Base-by-base conservation (phyloP, 1,284 basidiomycete species). In the Trametes polyzona region DNA sequence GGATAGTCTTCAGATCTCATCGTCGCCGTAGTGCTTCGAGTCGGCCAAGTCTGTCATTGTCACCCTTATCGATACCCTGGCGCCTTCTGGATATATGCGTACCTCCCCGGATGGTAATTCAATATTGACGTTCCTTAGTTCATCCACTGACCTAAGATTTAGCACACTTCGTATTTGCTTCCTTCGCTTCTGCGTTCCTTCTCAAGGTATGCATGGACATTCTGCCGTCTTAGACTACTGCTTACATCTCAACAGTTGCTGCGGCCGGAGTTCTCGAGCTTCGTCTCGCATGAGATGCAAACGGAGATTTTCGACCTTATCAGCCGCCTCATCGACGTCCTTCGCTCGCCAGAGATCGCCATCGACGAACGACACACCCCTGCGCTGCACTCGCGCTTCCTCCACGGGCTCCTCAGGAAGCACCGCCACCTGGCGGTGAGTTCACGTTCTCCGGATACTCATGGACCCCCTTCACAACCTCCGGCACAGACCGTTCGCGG, bases 181-280 rank as follows among this genome's bases (percentile, higher is more conserved):
- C 91, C 1, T 95, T 95, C 68, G 93, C 93, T 0, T 91, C 90
- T 40, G 92, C 90, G 0, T 93, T 92, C 73, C 74, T 93, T 52
- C 80, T 92, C 62, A 92, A 92, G 80, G 89, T 88, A 43, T 8
- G 41, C 16, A 42, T 7, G 40, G 16, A 41, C 19, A 35, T 2
- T n/a, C 24, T 21, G 3, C 26, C 19, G 4, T 21, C 19, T 30
- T 9, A 2, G 27, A 2, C 53, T 58, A 9, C 27, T 36, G 16
- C 30, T 30, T 16, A 14, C 36, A 1, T 40, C 8, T 27, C 14
- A 27, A 14, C 66, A 91, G 88, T 79, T 93, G 40, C 77, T 92
- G 30, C 84, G 86, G 44, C 88, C 89, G 1, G 89, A 92, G 61
- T 90, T 90, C 66, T 76, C 81, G 11, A 76, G 76, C 21, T 77